A percentile compares a stretch with the other conserved stretches of the same genome.
Evolutionary conservation across 2,329 filamentous ascomycete genomes (phyloP).

Genomic region (Ramichloridium luteum): DNA sequence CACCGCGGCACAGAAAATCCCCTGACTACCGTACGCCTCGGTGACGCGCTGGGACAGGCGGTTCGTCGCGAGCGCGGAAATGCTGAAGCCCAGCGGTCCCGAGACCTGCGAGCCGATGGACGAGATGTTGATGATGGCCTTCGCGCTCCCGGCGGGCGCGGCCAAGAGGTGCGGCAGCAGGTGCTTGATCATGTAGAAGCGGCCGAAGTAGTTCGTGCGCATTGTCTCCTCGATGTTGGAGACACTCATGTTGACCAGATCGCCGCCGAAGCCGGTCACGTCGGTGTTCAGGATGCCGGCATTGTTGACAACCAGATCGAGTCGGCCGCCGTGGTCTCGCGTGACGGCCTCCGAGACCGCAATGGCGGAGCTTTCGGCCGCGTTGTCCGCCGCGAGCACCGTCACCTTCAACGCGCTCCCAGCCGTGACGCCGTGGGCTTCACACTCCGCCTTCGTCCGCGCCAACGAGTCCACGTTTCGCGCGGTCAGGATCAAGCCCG

Average conservation of each 20-base stretch:
- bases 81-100: constrained; percentile 25
- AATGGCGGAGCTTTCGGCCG: constrained; percentile 1
- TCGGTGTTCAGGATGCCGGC: constrained; percentile 5
- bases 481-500: constrained; percentile 21
- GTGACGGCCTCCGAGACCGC: background rate
- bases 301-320: constrained; percentile 11
- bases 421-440: no score
- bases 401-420: constrained; percentile 1
- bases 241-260: constrained; percentile 6
- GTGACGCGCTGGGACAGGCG: constrained; percentile 24
- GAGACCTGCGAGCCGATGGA: constrained; percentile 18
- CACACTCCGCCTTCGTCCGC: constrained; percentile 12
- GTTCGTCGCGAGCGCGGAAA: constrained; percentile 24
- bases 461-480: constrained; percentile 14
- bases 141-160: background rate
- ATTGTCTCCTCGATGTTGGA: constrained; percentile 7
- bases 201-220: constrained; percentile 9
- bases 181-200: constrained; percentile 11
- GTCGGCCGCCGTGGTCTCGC: constrained; percentile 2
- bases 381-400: constrained; percentile 1
- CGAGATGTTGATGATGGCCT: constrained; percentile 22
- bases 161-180: constrained; percentile 10
- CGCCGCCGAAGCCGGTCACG: constrained; percentile 3
- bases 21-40: constrained; percentile 18
- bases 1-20: constrained; percentile 19